These are phyloP conservation scores for Mortierella sp. DNA, from an alignment of 371 early-diverging fungal genomes.

Conservation along the genomic window DNA sequence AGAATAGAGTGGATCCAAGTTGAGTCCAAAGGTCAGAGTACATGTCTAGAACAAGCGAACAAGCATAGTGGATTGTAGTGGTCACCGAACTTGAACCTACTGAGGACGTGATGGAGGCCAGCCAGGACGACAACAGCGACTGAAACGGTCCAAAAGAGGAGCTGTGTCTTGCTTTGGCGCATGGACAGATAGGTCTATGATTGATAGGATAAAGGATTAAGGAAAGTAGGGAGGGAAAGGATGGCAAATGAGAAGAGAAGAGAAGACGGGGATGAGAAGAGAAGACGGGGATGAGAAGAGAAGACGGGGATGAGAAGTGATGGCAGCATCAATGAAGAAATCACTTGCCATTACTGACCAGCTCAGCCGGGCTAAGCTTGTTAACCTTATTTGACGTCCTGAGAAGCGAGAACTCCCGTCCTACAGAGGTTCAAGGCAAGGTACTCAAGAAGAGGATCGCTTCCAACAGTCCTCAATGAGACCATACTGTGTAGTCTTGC, in stretches of 20 bases:
- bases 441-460: too few relatives aligned
- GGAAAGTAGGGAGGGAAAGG: background rate
- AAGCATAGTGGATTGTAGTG: background rate
- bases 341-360: too few relatives aligned
- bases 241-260: background rate
- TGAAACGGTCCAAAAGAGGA: slow-evolving; percentile 20
- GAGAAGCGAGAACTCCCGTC: too few relatives aligned
- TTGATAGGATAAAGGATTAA: background rate
- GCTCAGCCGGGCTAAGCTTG: too few relatives aligned
- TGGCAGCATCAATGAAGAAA: too few relatives aligned
- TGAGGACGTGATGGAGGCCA: slow-evolving; percentile 12
- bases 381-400: too few relatives aligned
- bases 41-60: background rate
- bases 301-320: too few relatives aligned
- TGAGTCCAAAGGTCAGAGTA: background rate
- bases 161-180: slow-evolving; percentile 5
- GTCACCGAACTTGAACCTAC: slow-evolving; percentile 5
- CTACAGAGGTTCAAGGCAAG: too few relatives aligned
- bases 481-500: too few relatives aligned
- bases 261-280: too few relatives aligned
- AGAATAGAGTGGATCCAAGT: background rate
- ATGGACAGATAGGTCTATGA: background rate
- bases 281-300: too few relatives aligned
- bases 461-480: too few relatives aligned
- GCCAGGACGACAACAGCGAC: slow-evolving; percentile 14